Base-by-base conservation (phyloP, 2,329 filamentous ascomycete species). In the Diplodia seriata region DNA sequence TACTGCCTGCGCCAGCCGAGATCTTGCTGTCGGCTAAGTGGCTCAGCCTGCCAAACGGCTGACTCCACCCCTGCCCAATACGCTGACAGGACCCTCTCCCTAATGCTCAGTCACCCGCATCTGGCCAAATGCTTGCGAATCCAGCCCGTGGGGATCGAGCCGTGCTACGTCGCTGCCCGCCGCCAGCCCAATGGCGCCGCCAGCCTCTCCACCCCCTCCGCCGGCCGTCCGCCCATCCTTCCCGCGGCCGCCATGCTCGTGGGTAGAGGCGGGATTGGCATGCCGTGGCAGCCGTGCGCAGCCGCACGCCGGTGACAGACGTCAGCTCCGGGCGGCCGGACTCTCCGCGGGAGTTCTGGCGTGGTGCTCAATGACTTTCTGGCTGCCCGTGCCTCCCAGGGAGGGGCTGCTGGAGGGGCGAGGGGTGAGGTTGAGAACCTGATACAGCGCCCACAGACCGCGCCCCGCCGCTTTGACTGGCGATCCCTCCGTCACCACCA, bases 401-500 rank as follows among this genome's bases (percentile, higher is more conserved):
- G 59, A 63, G 59, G 59, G 59, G 59, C 59, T 51, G 59, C 29
- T 26, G 59, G 59, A 63, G 59, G 59, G 59, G 59, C 47, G 59
- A 63, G 59, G 55, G 59, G 20, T 51, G 59, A 51, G 33, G 59
- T 63, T 63, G 59, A 63, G 59, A 63, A 63, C 59, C 59, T 63
- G 59, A 63, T 63, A 63, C 59, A 63, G 57, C 59, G 47, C 47
- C 59, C 59, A 63, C 59, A 63, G 47, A 23, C 43, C 43, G 40
- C 43, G 64, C 64, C 64, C 64, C 64, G 64, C 64, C 53, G 53
- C 51, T 57, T 56, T 49, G 54, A 67, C 64, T 57, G 64, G 47
- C 53, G 64, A 67, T 67, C 64, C n/a, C 43, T 57, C 53, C 64
- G 53, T 67, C 64, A 67, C 64, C 64, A 67, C 59, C 59, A 63